phyloP scores from a whole-genome alignment of 1,139 yeast species.

The Geotrichum phurueaensis region DNA sequence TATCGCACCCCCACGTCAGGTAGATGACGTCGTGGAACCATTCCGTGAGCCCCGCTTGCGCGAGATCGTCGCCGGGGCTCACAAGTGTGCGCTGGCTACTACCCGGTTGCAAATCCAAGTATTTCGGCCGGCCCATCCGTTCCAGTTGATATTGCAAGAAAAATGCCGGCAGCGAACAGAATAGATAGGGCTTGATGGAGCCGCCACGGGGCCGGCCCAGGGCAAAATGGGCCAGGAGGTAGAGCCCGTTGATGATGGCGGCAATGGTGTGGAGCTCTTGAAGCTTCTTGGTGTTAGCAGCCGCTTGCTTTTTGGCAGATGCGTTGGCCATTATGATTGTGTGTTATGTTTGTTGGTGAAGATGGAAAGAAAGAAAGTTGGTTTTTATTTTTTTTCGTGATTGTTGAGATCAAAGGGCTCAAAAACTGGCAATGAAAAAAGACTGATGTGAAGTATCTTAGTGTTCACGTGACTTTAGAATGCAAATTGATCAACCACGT shows the following conservation, averaged over 20 bases:
- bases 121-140: slow-evolving; percentile 59
- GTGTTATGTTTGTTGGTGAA: not conserved
- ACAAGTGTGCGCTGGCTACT: slow-evolving; percentile 32
- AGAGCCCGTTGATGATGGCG: slow-evolving; percentile 40
- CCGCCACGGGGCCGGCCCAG: slow-evolving; percentile 47
- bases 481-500: slow-evolving; percentile 3
- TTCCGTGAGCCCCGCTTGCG: slow-evolving; percentile 65
- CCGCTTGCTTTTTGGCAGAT: slow-evolving; percentile 64
- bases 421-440: not conserved
- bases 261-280: slow-evolving; percentile 51
- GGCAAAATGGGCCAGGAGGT: slow-evolving; percentile 39
- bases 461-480: not conserved
- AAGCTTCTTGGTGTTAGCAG: slow-evolving; percentile 49
- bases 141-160: slow-evolving; percentile 55
- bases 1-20: slow-evolving; percentile 57
- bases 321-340: slow-evolving; percentile 52
- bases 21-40: slow-evolving; percentile 72
- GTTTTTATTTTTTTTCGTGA: not conserved
- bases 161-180: slow-evolving; percentile 54
- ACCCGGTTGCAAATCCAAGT: slow-evolving; percentile 27
- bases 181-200: slow-evolving; percentile 46
- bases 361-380: not conserved
- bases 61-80: slow-evolving; percentile 59
- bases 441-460: not conserved
- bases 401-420: not conserved